phyloP scores from a whole-genome alignment of 2,329 filamentous ascomycete genomes.

The Sporothrix pallida region DNA sequence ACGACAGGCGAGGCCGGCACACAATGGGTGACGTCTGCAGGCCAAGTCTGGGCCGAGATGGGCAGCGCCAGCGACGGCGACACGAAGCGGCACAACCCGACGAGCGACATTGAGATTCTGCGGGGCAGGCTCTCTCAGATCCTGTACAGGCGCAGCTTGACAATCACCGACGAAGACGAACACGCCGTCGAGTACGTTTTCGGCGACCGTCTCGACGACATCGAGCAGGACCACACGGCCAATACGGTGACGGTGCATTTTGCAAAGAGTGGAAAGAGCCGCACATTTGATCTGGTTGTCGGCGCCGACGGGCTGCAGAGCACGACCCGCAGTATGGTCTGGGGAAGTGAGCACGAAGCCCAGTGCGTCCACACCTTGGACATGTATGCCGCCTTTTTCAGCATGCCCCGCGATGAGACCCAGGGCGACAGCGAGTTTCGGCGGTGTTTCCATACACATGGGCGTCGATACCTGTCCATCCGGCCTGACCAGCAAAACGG shows the following conservation, averaged over 20 bases:
- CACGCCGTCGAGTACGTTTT: constrained; percentile 45
- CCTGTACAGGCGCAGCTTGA: constrained; percentile 37
- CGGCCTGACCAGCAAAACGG: constrained; percentile 45
- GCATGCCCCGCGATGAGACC: constrained; percentile 43
- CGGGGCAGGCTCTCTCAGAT: constrained; percentile 46
- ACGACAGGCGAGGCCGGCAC: constrained; percentile 27
- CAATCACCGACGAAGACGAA: constrained; percentile 30
- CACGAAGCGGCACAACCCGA: constrained; percentile 42
- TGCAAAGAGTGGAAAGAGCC: constrained; percentile 49
- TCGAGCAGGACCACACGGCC: constrained; percentile 32
- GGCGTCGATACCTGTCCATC: constrained; percentile 48
- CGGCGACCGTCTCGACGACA: constrained; percentile 31
- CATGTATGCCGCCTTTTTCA: constrained; percentile 50
- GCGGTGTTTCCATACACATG: constrained; percentile 46
- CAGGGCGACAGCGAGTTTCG: constrained; percentile 43
- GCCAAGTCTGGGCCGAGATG: constrained; percentile 41
- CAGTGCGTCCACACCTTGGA: constrained; percentile 43
- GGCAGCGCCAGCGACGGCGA: constrained; percentile 42
- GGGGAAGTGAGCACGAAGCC: constrained; percentile 42
- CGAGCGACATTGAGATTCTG: constrained; percentile 48
- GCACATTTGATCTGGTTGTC: constrained; percentile 58
- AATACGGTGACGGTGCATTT: constrained; percentile 48
- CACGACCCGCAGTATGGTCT: constrained; percentile 51
- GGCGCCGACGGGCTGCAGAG: constrained; percentile 62
- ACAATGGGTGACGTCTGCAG: constrained; percentile 45